Evolutionary conservation across 1,139 yeast genomes (phyloP).

Genomic region (Kodamaea sp.): DNA sequence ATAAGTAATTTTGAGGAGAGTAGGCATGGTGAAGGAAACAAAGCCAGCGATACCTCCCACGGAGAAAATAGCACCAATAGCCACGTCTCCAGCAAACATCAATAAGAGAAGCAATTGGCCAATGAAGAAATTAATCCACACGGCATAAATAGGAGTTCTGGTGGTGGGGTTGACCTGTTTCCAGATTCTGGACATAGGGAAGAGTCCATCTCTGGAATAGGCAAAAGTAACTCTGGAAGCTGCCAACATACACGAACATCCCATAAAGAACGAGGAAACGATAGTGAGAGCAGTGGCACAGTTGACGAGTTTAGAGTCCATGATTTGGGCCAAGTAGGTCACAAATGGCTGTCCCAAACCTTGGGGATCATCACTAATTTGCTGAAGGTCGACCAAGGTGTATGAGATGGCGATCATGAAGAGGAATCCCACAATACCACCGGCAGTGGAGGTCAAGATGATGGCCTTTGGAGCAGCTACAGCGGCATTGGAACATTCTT

Average conservation of each 20-base stretch:
- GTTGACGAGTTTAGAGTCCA: conserved; percentile 45
- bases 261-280: conserved; percentile 65
- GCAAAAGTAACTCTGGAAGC: conserved; percentile 72
- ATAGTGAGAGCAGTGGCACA: conserved; percentile 63
- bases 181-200: conserved; percentile 60
- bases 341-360: conserved; percentile 71
- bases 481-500: conserved; percentile 69
- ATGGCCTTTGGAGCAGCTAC: conserved; percentile 68
- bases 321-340: conserved; percentile 54
- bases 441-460: conserved; percentile 60
- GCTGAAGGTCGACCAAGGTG: conserved; percentile 55
- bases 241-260: conserved; percentile 68
- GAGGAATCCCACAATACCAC: conserved; percentile 63
- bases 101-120: conserved; percentile 60
- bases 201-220: conserved; percentile 69
- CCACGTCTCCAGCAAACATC: conserved; percentile 67
- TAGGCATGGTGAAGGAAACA: conserved; percentile 70
- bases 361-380: conserved; percentile 49
- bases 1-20: conserved; percentile 58
- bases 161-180: conserved; percentile 54
- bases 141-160: conserved; percentile 71
- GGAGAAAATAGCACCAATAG: conserved; percentile 74
- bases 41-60: conserved; percentile 78
- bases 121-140: conserved; percentile 59
- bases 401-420: conserved; percentile 68